Percentiles rank a stretch among this genome's conserved stretches.
These are phyloP conservation scores for Vararia minispora DNA, from an alignment of 768 basidiomycete species.

Conservation along the genomic window DNA sequence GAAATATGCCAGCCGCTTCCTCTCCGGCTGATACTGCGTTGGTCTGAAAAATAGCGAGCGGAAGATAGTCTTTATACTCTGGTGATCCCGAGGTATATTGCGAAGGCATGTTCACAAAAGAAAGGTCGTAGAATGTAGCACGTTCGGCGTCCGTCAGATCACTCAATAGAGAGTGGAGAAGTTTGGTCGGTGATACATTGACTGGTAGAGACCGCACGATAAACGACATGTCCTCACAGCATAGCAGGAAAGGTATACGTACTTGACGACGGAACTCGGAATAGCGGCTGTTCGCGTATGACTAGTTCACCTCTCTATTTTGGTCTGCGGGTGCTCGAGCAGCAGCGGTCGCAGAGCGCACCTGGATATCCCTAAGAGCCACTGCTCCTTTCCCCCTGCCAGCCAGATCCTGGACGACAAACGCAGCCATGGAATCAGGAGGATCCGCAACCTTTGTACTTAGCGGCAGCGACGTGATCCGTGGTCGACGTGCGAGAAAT, in stretches of 20 bases:
- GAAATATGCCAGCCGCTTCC: slow-evolving; percentile 51
- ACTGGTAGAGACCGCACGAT: slow-evolving; percentile 20
- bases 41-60: slow-evolving; percentile 55
- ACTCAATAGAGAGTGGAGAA: slow-evolving; percentile 28
- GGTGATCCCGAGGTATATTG: slow-evolving; percentile 25
- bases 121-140: slow-evolving; percentile 40
- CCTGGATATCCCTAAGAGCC: slow-evolving; percentile 4
- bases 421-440: not conserved
- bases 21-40: slow-evolving; percentile 49
- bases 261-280: slow-evolving; percentile 42
- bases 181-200: slow-evolving; percentile 30
- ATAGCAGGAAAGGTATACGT: slow-evolving; percentile 12
- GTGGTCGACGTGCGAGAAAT: no score
- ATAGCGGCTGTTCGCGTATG: slow-evolving; percentile 42
- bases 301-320: slow-evolving; percentile 48
- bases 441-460: not conserved
- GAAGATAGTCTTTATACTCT: slow-evolving; percentile 28
- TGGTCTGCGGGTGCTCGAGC: not conserved
- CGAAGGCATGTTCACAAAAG: slow-evolving; percentile 41
- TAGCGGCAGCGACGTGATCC: no score
- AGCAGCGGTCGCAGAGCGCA: not conserved
- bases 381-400: slow-evolving; percentile 11
- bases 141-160: slow-evolving; percentile 23
- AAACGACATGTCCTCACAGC: not conserved
- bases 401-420: slow-evolving; percentile 7